Percentiles rank a stretch among this genome's conserved stretches.
Conservation (phyloP, 2,329 filamentous ascomycete genomes). For the Ophiostoma himal-ulmi region DNA sequence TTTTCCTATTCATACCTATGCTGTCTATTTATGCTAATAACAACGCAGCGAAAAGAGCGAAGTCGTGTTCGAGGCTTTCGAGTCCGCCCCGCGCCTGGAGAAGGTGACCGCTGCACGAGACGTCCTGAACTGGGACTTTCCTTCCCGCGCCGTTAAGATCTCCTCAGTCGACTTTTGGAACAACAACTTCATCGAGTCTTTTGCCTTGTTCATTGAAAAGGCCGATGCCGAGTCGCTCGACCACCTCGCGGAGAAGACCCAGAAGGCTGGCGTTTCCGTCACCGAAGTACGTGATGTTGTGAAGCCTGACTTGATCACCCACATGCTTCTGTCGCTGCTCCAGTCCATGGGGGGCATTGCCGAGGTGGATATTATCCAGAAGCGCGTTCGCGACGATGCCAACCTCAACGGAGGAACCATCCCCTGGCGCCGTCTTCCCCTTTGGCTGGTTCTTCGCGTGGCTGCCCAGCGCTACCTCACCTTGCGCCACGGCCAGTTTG, state of each 20-base stretch:
- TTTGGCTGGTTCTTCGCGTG: constrained; percentile 59
- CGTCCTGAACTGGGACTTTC: constrained; percentile 55
- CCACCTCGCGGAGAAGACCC: constrained; percentile 41
- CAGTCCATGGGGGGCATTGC: constrained; percentile 45
- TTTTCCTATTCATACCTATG: no score
- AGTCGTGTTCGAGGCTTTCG: constrained; percentile 51
- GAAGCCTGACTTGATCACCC: constrained; percentile 52
- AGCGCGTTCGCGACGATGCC: constrained; percentile 60
- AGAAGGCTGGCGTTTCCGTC: constrained; percentile 46
- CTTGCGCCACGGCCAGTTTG: constrained; percentile 35
- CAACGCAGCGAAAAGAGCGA: not conserved
- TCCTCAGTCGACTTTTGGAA: constrained; percentile 33
- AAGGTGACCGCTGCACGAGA: constrained; percentile 46
- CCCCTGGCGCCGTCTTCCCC: constrained; percentile 58
- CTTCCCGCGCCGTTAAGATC: constrained; percentile 47
- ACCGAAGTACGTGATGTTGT: constrained; percentile 54
- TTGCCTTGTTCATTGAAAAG: constrained; percentile 51
- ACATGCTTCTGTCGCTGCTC: constrained; percentile 56
- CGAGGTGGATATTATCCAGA: constrained; percentile 40
- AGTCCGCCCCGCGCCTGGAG: constrained; percentile 48
- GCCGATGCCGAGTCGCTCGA: constrained; percentile 44
- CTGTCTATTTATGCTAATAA: not conserved
- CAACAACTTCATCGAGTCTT: constrained; percentile 39
- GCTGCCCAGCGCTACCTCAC: constrained; percentile 48
- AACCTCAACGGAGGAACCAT: constrained; percentile 41